Evolutionary conservation across 306 rosid species (phyloP).

Genomic region (Pyrus bretschneideri): DNA sequence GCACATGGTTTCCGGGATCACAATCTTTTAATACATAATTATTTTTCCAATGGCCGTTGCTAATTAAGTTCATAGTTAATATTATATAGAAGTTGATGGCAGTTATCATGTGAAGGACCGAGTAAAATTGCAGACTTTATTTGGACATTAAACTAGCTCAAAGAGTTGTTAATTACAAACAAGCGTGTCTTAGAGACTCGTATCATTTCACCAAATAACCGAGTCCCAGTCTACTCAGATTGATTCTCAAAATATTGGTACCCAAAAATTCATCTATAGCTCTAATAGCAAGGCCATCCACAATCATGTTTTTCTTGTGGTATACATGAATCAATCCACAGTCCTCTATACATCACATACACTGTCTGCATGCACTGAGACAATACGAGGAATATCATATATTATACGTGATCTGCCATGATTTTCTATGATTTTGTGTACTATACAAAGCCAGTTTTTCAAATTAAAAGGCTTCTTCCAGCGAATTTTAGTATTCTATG

Average conservation of each 20-base stretch:
- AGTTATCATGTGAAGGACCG: not conserved
- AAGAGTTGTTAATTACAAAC: not conserved
- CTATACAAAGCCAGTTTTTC: not conserved
- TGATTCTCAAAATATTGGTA: not conserved
- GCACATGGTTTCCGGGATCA: slow-evolving; percentile 5
- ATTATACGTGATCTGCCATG: no score
- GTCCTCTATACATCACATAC: no score
- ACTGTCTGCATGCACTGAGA: not conserved
- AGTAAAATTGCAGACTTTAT: not conserved
- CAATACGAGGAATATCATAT: not conserved
- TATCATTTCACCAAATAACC: not conserved
- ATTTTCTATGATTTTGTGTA: not conserved
- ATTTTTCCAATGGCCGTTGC: not conserved
- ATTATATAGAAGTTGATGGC: not conserved
- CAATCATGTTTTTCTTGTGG: not conserved
- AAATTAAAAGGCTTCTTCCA: not conserved
- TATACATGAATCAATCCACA: no score
- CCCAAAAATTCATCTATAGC: not conserved
- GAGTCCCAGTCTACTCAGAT: no score
- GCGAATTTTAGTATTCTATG: not conserved
- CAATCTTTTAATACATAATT: not conserved
- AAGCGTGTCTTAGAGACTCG: no score
- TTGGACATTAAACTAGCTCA: not conserved
- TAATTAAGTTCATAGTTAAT: not conserved
- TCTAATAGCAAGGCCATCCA: not conserved